These are phyloP conservation scores for Kregervanrija delftensis DNA, from an alignment of 805 yeast genomes.

Conservation along the genomic window DNA sequence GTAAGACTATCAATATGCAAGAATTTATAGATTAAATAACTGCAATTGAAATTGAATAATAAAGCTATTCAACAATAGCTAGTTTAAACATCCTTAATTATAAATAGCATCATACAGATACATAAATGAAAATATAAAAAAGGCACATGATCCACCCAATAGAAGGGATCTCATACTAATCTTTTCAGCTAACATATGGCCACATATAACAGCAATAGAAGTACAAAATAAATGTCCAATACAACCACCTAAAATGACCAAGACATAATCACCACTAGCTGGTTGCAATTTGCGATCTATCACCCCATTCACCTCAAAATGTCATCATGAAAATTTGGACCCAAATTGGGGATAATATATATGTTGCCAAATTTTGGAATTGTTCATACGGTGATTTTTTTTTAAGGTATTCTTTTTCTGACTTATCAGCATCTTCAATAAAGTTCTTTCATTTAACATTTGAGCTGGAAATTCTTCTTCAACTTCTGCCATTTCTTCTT, in stretches of 20 bases:
- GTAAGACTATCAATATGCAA: no score
- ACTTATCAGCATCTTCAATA: slow-evolving; percentile 48
- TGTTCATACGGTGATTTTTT: slow-evolving; percentile 22
- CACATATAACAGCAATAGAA: slow-evolving; percentile 87
- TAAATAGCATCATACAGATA: slow-evolving; percentile 66
- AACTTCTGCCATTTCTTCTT: slow-evolving; percentile 93
- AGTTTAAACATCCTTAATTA: slow-evolving; percentile 13
- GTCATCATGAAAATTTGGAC: slow-evolving; percentile 94
- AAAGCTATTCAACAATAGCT: no score
- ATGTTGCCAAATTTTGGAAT: slow-evolving; percentile 49
- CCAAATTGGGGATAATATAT: slow-evolving; percentile 81
- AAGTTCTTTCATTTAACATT: slow-evolving; percentile 45
- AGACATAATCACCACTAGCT: slow-evolving; percentile 89
- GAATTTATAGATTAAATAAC: no score
- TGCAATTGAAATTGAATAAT: no score
- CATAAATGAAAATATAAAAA: slow-evolving; percentile 72
- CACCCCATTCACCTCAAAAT: slow-evolving; percentile 98
- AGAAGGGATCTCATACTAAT: slow-evolving; percentile 90
- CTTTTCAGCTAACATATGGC: slow-evolving; percentile 80
- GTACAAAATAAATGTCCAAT: slow-evolving; percentile 88
- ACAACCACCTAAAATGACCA: slow-evolving; percentile 81
- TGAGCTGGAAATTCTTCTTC: slow-evolving; percentile 81
- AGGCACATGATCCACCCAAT: slow-evolving; percentile 83
- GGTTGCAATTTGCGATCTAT: slow-evolving; percentile 98
- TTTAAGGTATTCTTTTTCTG: background rate